Evolutionary conservation across 2,329 filamentous ascomycete genomes (phyloP).

Genomic region (Colletotrichum godetiae): DNA sequence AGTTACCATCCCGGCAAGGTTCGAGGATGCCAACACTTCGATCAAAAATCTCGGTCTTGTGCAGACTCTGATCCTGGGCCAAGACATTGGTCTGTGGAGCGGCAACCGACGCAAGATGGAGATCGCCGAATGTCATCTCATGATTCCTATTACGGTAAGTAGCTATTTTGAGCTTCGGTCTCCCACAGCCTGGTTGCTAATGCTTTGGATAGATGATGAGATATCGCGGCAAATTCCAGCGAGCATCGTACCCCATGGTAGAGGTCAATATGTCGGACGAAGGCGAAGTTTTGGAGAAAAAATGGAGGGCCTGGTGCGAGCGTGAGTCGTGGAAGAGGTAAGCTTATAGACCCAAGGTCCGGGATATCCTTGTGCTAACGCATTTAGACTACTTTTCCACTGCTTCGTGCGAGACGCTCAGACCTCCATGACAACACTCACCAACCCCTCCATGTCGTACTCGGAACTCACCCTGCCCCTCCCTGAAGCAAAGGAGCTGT

Average conservation of each 20-base stretch:
- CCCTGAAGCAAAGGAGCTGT: constrained; percentile 70
- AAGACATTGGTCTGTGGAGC: constrained; percentile 65
- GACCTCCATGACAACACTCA: constrained; percentile 74
- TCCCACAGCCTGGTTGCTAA: constrained; percentile 1
- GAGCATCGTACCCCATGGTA: constrained; percentile 64
- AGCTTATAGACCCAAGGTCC: neutral
- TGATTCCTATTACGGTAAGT: constrained; percentile 58
- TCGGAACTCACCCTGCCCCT: constrained; percentile 75
- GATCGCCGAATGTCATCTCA: constrained; percentile 62
- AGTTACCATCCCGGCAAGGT: constrained; percentile 44
- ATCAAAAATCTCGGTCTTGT: constrained; percentile 60
- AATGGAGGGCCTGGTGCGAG: constrained; percentile 74
- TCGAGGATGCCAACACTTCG: constrained; percentile 60
- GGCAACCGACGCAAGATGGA: constrained; percentile 67
- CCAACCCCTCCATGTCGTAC: constrained; percentile 75
- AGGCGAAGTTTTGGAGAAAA: constrained; percentile 67
- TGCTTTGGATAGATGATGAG: constrained; percentile 58
- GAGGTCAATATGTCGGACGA: constrained; percentile 64
- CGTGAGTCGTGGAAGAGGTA: constrained; percentile 75
- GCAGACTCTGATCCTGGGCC: constrained; percentile 59
- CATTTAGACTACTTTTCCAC: constrained; percentile 68
- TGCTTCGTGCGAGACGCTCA: constrained; percentile 74
- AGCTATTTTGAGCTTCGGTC: neutral
- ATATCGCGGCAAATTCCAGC: constrained; percentile 68
- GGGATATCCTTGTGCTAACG: constrained; percentile 32